Conservation (phyloP, 2,329 filamentous ascomycete genomes). For the Cladosporium sp. region DNA sequence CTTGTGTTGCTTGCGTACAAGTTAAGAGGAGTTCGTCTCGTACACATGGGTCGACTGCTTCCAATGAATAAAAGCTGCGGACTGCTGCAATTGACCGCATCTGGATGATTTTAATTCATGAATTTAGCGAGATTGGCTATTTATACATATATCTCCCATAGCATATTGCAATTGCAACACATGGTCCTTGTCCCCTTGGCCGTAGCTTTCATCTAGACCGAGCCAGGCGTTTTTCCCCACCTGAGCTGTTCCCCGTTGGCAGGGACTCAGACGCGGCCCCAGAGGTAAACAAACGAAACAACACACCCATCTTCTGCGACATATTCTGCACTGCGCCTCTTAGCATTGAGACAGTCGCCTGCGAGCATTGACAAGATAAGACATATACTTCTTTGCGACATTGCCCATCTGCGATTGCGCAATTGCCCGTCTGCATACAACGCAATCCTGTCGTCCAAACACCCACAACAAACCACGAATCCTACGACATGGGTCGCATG, state of each 20-base stretch:
- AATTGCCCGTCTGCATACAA: background rate
- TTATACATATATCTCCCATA: background rate
- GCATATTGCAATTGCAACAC: background rate
- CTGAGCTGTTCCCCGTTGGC: background rate
- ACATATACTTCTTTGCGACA: background rate
- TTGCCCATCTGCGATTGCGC: background rate
- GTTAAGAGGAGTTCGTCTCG: too few species aligned
- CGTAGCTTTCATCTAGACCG: slow-evolving; percentile 7
- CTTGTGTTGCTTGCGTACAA: too few species aligned
- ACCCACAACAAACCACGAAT: background rate
- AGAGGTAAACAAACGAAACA: background rate
- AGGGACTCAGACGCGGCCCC: slow-evolving; percentile 6
- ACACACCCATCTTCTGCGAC: background rate
- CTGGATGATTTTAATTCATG: too few species aligned
- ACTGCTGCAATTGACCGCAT: background rate
- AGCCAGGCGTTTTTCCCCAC: background rate
- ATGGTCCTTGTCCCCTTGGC: background rate
- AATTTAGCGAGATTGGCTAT: background rate
- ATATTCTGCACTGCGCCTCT: background rate
- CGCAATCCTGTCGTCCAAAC: background rate
- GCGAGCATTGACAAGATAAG: background rate
- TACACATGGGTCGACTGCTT: background rate
- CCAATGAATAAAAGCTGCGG: background rate
- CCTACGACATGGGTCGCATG: slow-evolving; percentile 38
- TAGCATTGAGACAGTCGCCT: background rate